Evolutionary conservation across 192 early-diverging fungal genomes (phyloP).

Genomic region (Umbelopsis ramanniana): DNA sequence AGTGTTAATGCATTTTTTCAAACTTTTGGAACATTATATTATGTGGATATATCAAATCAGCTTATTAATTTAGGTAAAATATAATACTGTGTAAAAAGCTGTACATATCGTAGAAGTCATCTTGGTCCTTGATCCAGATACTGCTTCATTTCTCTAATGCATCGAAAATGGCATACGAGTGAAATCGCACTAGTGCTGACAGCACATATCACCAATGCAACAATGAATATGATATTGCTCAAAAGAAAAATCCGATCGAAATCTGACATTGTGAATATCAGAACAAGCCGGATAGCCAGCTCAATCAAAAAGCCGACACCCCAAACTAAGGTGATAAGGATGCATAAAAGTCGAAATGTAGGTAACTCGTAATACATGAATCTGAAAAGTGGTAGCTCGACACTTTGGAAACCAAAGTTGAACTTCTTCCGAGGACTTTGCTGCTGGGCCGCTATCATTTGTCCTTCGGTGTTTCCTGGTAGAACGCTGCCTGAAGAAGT

Average conservation of each 20-base stretch:
- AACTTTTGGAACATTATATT: too few relatives aligned
- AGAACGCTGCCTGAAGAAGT: neutral
- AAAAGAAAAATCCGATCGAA: conserved; percentile 3
- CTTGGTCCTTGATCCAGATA: too few relatives aligned
- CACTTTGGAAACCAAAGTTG: neutral
- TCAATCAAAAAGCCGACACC: conserved; percentile 11
- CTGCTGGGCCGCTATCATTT: too few relatives aligned
- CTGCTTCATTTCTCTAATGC: too few relatives aligned
- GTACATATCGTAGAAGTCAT: too few relatives aligned
- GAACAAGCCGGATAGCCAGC: neutral
- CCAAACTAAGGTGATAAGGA: neutral
- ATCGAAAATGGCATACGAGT: too few relatives aligned
- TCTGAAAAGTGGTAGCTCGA: neutral
- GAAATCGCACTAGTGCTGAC: neutral
- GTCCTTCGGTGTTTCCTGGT: too few relatives aligned
- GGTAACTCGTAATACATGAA: neutral
- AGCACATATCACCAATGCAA: neutral
- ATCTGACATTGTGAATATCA: conserved; percentile 1
- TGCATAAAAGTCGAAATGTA: neutral
- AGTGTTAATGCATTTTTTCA: too few relatives aligned
- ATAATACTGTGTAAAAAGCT: too few relatives aligned
- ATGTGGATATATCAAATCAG: too few relatives aligned
- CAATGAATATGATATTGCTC: neutral
- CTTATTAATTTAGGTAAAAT: too few relatives aligned
- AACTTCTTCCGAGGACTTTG: neutral